Conservation (phyloP, 257 asterid species). For the Ligustrum vulgare region DNA sequence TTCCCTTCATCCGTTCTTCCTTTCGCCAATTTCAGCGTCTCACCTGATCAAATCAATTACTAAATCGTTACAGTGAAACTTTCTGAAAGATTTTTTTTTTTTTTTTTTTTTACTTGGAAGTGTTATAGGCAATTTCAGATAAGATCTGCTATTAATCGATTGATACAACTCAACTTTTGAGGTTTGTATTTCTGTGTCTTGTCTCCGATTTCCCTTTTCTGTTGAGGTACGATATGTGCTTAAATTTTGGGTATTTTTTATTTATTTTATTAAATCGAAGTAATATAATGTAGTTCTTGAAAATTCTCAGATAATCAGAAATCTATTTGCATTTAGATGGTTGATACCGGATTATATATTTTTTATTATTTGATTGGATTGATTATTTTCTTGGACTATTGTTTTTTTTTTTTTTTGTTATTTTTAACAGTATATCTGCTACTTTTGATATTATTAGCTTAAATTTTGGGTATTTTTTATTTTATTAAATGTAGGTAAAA, state of each 20-base stretch:
- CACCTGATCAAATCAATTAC: not conserved
- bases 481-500: not conserved
- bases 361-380: not conserved
- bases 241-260: not conserved
- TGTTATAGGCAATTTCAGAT: conserved; percentile 15
- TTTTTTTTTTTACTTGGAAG: not conserved
- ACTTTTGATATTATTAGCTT: not conserved
- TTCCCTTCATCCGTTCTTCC: not conserved
- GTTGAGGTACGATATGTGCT: conserved; percentile 36
- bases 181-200: conserved; percentile 8
- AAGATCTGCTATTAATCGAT: conserved; percentile 44
- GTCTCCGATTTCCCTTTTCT: conserved; percentile 49
- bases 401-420: not conserved
- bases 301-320: conserved; percentile 37
- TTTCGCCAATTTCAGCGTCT: not conserved
- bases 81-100: not conserved
- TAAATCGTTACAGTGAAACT: not conserved
- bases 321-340: not conserved
- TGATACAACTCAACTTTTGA: conserved; percentile 15
- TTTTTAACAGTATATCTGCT: not conserved
- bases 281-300: conserved; percentile 5
- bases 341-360: not conserved
- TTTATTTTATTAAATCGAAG: not conserved
- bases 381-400: not conserved
- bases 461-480: not conserved